These are phyloP conservation scores for Cystobasidium pallidum DNA, from an alignment of 1,284 basidiomycete species.

Conservation along the genomic window DNA sequence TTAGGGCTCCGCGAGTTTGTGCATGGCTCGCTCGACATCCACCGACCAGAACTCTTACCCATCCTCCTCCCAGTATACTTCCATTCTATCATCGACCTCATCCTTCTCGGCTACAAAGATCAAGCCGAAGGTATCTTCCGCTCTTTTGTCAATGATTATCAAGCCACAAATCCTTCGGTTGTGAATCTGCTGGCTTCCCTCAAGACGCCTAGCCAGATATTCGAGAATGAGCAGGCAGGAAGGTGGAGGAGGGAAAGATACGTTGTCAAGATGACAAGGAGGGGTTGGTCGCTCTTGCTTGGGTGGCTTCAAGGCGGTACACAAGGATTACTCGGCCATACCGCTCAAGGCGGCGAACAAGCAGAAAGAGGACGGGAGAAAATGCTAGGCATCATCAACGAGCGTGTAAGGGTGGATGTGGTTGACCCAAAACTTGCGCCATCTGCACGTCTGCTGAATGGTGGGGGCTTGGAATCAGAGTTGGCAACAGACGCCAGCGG, in stretches of 20 bases:
- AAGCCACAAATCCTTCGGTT: constrained; percentile 66
- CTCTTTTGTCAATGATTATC: constrained; percentile 51
- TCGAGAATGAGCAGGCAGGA: constrained; percentile 68
- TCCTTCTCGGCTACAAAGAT: constrained; percentile 85
- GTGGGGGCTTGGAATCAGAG: constrained; percentile 37
- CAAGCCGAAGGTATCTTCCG: constrained; percentile 59
- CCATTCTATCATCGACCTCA: constrained; percentile 93
- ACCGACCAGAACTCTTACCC: constrained; percentile 80
- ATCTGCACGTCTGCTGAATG: constrained; percentile 16
- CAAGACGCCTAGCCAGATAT: constrained; percentile 78
- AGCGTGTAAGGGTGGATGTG: constrained; percentile 89
- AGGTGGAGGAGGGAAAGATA: constrained; percentile 90
- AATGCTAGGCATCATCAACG: constrained; percentile 91
- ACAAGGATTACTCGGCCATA: constrained; percentile 77
- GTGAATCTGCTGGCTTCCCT: constrained; percentile 82
- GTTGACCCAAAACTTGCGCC: constrained; percentile 31
- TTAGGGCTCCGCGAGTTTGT: constrained; percentile 48
- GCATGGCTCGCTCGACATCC: constrained; percentile 53
- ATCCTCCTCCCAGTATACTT: constrained; percentile 95
- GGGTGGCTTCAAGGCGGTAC: constrained; percentile 94
- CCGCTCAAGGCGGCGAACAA: constrained; percentile 62
- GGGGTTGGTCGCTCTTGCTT: constrained; percentile 86
- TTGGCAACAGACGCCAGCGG: constrained; percentile 24
- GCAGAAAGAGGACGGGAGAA: constrained; percentile 69
- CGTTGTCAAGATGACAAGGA: constrained; percentile 84